Evolutionary conservation across 2,329 filamentous ascomycete species (phyloP), one percentile per base, ranked within the genome.

Genomic region (Sporothrix sp.): DNA sequence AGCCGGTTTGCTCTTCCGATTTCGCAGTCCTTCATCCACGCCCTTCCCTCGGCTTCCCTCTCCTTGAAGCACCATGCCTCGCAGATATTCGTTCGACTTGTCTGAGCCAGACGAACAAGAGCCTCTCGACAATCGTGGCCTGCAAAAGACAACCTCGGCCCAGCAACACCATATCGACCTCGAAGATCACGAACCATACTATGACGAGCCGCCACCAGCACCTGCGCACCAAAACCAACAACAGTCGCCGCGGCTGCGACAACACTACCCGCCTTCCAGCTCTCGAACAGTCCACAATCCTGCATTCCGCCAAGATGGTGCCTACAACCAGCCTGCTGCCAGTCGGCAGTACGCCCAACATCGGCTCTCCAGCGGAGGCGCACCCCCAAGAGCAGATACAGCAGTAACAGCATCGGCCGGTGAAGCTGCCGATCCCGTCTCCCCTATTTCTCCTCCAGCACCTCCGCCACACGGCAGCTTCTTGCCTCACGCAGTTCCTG

Each of bases 261-360:
- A 59, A 30, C 54, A 59, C 38, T 54, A 58, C 50, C 40, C 50
- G 27, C 45, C 38, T 28, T 55, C 59, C 11, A 51, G 59, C 8
- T 43, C 58, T 4, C 53, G 57, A 42, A 32, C 40, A 9, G 30
- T 42, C 5, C 39, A 50, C 13, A 49, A 53, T 37, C 47, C 54
- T 40, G n/a, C 54, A 56, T 51, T 57, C 59, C 65, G 70, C 53
- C 67, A 66, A 23, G 68, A 71, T 56, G 66, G 68, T 4, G 57
- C 63, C 30, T 68, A 66, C 48, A 54, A 60, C 40, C 63, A 57
- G 30, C 54, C 65, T 20, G 65, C 65, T 49, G 60, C 65, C 21
- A 62, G 66, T 60, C 37, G 53, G 51, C 39, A 49, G 54, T 28
- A 40, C 58, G 36, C 40, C 52, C 50, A 32, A 9, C 37, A n/a